Conservation (phyloP, 768 basidiomycete genomes). For the Mycena leptocephala region DNA sequence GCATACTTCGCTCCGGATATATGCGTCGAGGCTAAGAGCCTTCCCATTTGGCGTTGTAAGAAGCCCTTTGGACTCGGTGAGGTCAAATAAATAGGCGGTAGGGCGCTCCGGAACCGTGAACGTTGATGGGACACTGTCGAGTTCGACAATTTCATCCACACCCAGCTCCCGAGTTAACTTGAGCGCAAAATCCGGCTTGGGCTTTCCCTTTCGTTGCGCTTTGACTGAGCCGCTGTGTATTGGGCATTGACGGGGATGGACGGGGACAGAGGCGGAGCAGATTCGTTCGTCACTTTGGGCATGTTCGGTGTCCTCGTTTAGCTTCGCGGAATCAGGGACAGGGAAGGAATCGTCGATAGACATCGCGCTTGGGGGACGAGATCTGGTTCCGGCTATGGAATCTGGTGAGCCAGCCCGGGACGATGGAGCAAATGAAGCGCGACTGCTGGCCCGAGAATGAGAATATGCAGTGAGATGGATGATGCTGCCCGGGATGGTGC, state of each 20-base stretch:
- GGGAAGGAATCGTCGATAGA: neutral
- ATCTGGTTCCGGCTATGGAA: neutral
- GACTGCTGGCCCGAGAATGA: neutral
- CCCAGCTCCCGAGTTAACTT: neutral
- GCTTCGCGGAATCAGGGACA: neutral
- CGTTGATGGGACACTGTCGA: neutral
- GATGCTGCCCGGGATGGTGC: conserved; percentile 9
- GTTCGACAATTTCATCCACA: neutral
- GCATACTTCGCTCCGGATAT: conserved; percentile 7
- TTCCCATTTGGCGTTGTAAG: neutral
- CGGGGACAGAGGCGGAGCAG: neutral
- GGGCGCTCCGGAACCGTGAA: neutral
- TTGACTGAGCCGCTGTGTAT: neutral
- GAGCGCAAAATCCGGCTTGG: neutral
- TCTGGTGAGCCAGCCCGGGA: neutral
- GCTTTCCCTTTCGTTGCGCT: conserved; percentile 3
- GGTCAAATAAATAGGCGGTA: neutral
- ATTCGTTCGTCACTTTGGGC: neutral
- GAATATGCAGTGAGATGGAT: neutral
- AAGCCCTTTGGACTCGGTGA: neutral
- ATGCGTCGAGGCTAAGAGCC: neutral
- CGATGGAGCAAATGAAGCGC: neutral
- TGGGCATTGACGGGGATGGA: neutral
- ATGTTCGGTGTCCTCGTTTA: neutral
- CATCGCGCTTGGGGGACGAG: conserved; percentile 8